Evolutionary conservation across 106 monocot genomes (phyloP), one percentile per base, ranked within the genome.

Genomic region (Gastrodia elata): DNA sequence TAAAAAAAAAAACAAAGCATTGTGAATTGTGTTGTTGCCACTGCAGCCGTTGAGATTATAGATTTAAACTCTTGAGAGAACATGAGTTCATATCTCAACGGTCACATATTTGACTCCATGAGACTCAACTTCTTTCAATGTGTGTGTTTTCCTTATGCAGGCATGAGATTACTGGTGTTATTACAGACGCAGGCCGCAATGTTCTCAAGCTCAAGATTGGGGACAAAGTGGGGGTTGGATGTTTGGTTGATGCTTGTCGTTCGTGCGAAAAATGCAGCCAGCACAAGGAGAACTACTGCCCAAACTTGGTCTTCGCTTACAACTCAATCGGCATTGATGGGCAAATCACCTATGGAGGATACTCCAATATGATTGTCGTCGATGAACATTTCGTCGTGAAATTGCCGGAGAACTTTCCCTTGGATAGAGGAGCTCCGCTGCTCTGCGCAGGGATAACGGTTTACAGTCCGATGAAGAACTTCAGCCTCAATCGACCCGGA

Each of bases 151-250:
- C 32, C 33, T 25, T 26, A 16, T 74, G 52, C 78, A 93, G 93
- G 81, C 93, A 93, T 73, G 89, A 93, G 83, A 87, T 93, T 32
- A 81, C 77, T 2, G 93, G 93, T 5, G 27, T 71, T 40, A 78
- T 89, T 8, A 87, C 81, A 20, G 83, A 89, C 18, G 83, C 87
- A 0, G 93, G 93, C 5, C 8, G 39, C 44, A 74, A 83, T 4
- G 89, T 87, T 2, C 27, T 22, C 34, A 89, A 83, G 41, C 80
- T 87, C 75, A 84, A 80, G 73, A 77, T 78, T 27, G 93, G 89
- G 37, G 89, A 89, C 83, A 87, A 71, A 65, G 93, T 80, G 1
- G 93, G 89, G 13, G 80, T 93, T 0, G 89, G 93, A 6, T 85
- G 84, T 81, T 27, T 93, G 79, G 89, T 93, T 15, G 77, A 68